Evolutionary conservation across 2,329 filamentous ascomycete genomes (phyloP).

Genomic region (Hymenoscyphus albidus): DNA sequence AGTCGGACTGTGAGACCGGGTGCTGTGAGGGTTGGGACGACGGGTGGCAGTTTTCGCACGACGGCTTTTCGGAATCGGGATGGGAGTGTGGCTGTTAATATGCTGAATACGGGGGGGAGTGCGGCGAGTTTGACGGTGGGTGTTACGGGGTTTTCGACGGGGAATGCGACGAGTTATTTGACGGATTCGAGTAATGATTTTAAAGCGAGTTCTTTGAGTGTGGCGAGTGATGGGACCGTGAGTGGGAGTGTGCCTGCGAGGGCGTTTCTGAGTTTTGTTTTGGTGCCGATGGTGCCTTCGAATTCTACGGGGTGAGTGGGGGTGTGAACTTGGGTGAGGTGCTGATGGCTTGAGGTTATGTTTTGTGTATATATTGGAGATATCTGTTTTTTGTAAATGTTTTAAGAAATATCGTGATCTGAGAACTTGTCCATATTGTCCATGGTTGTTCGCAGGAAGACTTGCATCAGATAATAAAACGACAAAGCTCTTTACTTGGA

Average conservation of each 20-base stretch:
- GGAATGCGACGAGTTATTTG: constrained; percentile 14
- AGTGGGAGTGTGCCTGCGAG: constrained; percentile 14
- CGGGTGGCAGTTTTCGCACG: constrained; percentile 9
- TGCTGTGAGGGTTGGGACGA: constrained; percentile 10
- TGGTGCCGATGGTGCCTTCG: neutral
- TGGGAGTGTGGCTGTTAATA: constrained; percentile 19
- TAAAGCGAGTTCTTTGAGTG: neutral
- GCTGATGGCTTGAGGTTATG: too few relatives aligned
- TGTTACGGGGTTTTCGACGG: constrained; percentile 10
- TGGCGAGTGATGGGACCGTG: constrained; percentile 7
- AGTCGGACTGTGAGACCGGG: constrained; percentile 9
- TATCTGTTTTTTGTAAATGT: too few relatives aligned
- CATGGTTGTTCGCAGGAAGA: too few relatives aligned
- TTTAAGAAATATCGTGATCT: too few relatives aligned
- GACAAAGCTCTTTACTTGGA: too few relatives aligned
- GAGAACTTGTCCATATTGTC: too few relatives aligned
- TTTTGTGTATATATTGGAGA: too few relatives aligned
- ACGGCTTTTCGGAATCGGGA: constrained; percentile 23
- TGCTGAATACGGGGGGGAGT: constrained; percentile 20
- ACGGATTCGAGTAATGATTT: constrained; percentile 17
- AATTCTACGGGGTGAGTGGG: too few relatives aligned
- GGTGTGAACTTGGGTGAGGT: too few relatives aligned
- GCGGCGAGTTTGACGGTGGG: constrained; percentile 10
- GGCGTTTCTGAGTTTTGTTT: constrained; percentile 15
- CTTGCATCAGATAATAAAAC: too few relatives aligned